Conservation (phyloP, 2,329 filamentous ascomycete species). For the Emericellopsis atlantica region DNA sequence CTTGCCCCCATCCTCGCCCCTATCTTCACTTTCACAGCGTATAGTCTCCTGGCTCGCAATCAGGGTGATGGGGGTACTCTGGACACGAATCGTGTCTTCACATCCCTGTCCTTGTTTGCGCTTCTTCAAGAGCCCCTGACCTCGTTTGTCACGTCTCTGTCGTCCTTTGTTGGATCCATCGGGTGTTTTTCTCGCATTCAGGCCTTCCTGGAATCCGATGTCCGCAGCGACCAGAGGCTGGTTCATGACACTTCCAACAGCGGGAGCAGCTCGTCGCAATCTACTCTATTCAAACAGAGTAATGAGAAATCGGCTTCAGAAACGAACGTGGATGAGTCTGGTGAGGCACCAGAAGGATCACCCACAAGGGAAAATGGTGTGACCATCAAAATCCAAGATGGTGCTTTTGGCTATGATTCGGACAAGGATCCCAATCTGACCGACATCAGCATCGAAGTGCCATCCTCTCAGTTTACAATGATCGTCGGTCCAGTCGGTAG, state of each 20-base stretch:
- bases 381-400: background rate
- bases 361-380: background rate
- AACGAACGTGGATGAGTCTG: background rate
- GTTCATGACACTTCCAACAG: background rate
- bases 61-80: slow-evolving; percentile 4
- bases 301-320: background rate
- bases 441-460: background rate
- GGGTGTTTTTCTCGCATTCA: slow-evolving; percentile 12
- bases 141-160: slow-evolving; percentile 8
- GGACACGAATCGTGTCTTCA: slow-evolving; percentile 8
- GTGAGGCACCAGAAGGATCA: background rate
- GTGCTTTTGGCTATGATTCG: background rate
- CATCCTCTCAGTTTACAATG: background rate
- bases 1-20: slow-evolving; percentile 5
- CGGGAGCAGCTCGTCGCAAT: background rate
- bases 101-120: slow-evolving; percentile 10
- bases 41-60: slow-evolving; percentile 3
- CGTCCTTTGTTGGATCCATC: slow-evolving; percentile 9
- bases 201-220: slow-evolving; percentile 3
- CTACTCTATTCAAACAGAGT: background rate
- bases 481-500: slow-evolving; percentile 6
- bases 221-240: background rate
- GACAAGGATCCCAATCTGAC: background rate
- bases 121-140: slow-evolving; percentile 9
- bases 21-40: slow-evolving; percentile 2